These are phyloP conservation scores for Eremomyces bilateralis DNA, from an alignment of 495 filamentous ascomycete genomes.

Conservation along the genomic window DNA sequence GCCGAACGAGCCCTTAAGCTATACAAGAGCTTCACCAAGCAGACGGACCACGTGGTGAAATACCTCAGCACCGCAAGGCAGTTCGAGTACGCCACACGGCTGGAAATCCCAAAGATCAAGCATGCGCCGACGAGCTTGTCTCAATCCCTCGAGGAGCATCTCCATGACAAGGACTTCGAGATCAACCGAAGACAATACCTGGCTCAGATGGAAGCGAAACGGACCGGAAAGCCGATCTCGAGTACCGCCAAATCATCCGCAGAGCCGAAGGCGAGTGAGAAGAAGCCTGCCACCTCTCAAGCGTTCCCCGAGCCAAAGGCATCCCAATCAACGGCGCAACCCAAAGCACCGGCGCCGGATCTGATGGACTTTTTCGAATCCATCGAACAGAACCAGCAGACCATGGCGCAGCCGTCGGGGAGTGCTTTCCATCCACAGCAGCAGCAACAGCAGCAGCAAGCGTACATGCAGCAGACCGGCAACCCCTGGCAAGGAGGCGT, in stretches of 20 bases:
- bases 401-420: constrained; percentile 29
- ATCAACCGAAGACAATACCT: constrained; percentile 81
- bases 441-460: constrained; percentile 17
- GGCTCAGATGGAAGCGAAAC: constrained; percentile 65
- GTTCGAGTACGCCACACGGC: constrained; percentile 72
- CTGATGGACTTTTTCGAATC: constrained; percentile 98
- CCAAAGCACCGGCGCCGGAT: constrained; percentile 49
- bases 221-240: constrained; percentile 13
- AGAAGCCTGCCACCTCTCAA: constrained; percentile 11
- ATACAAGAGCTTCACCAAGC: constrained; percentile 79
- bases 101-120: constrained; percentile 94
- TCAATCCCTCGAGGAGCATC: constrained; percentile 77
- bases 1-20: constrained; percentile 81
- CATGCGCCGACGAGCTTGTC: constrained; percentile 85
- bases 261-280: constrained; percentile 8
- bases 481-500: no score
- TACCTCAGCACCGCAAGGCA: constrained; percentile 73
- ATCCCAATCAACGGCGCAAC: constrained; percentile 9
- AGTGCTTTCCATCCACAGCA: constrained; percentile 20
- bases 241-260: constrained; percentile 4
- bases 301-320: constrained; percentile 11
- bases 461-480: constrained; percentile 34
- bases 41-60: constrained; percentile 80
- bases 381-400: constrained; percentile 79
- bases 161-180: constrained; percentile 92